Percentiles rank a stretch among this genome's conserved stretches.
These are phyloP conservation scores for Trichoderma asperellum DNA, from an alignment of 2,329 filamentous ascomycete genomes.

Conservation along the genomic window DNA sequence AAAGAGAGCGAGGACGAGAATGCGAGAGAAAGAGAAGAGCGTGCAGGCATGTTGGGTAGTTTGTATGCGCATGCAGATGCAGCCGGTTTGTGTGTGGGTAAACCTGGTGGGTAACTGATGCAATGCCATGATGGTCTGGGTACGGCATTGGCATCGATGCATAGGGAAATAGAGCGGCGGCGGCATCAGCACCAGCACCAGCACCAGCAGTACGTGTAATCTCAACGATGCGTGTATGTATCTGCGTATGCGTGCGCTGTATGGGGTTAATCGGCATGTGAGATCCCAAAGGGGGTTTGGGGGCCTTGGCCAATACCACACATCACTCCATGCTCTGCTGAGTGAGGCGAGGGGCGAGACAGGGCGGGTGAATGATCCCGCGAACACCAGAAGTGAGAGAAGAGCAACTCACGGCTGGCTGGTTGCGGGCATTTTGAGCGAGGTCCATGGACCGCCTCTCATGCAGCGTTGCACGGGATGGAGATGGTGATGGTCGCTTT, in stretches of 20 bases:
- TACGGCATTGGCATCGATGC: neutral
- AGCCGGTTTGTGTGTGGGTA: constrained; percentile 20
- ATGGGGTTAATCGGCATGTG: constrained; percentile 17
- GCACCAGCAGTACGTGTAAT: neutral
- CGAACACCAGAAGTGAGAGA: neutral
- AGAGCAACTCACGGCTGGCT: neutral
- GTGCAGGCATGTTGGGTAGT: constrained; percentile 10
- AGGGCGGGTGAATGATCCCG: constrained; percentile 4
- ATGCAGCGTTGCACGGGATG: neutral
- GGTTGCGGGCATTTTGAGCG: neutral
- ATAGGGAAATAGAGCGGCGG: neutral
- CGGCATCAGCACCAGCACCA: neutral
- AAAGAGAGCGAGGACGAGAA: neutral
- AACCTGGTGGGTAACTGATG: constrained; percentile 8
- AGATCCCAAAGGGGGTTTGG: constrained; percentile 5
- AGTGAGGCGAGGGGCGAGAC: neutral
- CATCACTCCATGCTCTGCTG: neutral
- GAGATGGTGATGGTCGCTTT: neutral
- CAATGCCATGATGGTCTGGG: neutral
- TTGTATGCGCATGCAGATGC: constrained; percentile 18
- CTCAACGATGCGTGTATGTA: neutral
- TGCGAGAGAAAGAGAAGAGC: neutral
- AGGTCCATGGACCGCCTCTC: neutral
- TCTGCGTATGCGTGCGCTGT: neutral
- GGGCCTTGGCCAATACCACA: neutral